Evolutionary conservation across 1,139 yeast genomes (phyloP).

Genomic region (Yamadazyma pseudoaaseri): DNA sequence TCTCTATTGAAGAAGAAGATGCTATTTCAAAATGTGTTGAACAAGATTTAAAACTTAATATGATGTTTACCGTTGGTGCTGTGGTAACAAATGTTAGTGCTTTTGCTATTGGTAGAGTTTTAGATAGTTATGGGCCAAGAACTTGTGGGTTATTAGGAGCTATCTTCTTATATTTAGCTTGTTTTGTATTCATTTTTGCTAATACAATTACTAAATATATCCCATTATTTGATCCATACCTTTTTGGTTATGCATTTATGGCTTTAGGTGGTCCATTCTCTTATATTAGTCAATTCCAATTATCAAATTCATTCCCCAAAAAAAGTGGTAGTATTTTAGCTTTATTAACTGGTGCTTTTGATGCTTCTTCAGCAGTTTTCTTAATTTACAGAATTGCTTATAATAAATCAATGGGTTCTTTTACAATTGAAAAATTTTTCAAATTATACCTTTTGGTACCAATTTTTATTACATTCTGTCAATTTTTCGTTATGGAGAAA

Average conservation of each 20-base stretch:
- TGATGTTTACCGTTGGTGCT: constrained; percentile 48
- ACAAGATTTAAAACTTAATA: constrained; percentile 45
- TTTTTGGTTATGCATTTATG: constrained; percentile 39
- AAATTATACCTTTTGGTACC: constrained; percentile 39
- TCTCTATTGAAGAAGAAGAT: constrained; percentile 12
- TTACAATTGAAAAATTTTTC: constrained; percentile 35
- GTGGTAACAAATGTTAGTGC: constrained; percentile 46
- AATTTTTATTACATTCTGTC: constrained; percentile 36
- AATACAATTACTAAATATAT: constrained; percentile 14
- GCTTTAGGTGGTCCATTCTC: constrained; percentile 50
- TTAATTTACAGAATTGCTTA: constrained; percentile 36
- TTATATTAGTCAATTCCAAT: constrained; percentile 44
- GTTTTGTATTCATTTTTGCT: constrained; percentile 37
- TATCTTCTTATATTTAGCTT: constrained; percentile 33
- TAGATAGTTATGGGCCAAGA: constrained; percentile 43
- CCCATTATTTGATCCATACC: constrained; percentile 34
- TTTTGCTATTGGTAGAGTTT: constrained; percentile 37
- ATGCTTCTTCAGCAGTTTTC: constrained; percentile 47
- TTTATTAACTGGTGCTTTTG: constrained; percentile 46
- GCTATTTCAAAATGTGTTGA: constrained; percentile 32
- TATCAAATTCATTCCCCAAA: constrained; percentile 44
- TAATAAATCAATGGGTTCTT: constrained; percentile 23
- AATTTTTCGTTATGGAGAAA: constrained; percentile 40
- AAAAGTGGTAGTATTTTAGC: constrained; percentile 44
- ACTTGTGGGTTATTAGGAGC: constrained; percentile 46